A percentile compares a stretch with the other conserved stretches of the same genome.
These are phyloP conservation scores for Lentinula detonsa DNA, from an alignment of 768 basidiomycete genomes.

Conservation along the genomic window DNA sequence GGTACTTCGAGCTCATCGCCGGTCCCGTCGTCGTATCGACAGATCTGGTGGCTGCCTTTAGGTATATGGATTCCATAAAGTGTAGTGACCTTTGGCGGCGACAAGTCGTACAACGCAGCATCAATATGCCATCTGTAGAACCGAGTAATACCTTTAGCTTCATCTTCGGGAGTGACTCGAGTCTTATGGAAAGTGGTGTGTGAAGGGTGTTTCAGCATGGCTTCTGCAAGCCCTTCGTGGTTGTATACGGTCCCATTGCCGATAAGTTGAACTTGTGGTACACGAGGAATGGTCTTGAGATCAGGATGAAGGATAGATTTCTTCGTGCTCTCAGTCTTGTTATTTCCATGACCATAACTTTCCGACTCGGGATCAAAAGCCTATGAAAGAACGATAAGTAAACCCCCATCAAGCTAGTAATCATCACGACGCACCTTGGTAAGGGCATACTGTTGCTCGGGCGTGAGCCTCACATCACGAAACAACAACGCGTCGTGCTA, in stretches of 20 bases:
- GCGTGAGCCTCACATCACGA: slow-evolving; percentile 58
- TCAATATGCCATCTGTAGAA: slow-evolving; percentile 95
- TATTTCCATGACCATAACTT: slow-evolving; percentile 84
- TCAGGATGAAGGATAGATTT: slow-evolving; percentile 86
- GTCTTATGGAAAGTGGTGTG: slow-evolving; percentile 89
- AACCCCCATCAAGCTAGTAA: slow-evolving; percentile 2
- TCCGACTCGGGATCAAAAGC: slow-evolving; percentile 63
- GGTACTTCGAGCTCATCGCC: slow-evolving; percentile 80
- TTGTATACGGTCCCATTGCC: slow-evolving; percentile 79
- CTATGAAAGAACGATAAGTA: slow-evolving; percentile 28
- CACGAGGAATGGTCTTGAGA: slow-evolving; percentile 84
- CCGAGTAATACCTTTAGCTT: slow-evolving; percentile 70
- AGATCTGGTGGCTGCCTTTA: slow-evolving; percentile 52
- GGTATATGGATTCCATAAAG: slow-evolving; percentile 78
- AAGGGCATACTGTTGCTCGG: slow-evolving; percentile 79
- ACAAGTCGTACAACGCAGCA: slow-evolving; percentile 72
- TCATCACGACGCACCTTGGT: slow-evolving; percentile 56
- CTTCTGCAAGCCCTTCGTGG: slow-evolving; percentile 75
- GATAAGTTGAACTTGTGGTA: slow-evolving; percentile 89
- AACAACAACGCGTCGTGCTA: slow-evolving; percentile 76
- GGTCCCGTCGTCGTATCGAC: slow-evolving; percentile 82
- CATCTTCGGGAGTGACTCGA: slow-evolving; percentile 64
- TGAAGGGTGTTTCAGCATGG: slow-evolving; percentile 78
- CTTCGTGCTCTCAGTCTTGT: slow-evolving; percentile 68
- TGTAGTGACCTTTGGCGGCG: slow-evolving; percentile 80